phyloP scores from a whole-genome alignment of 768 basidiomycete genomes.

The Tulasnella sp. region DNA sequence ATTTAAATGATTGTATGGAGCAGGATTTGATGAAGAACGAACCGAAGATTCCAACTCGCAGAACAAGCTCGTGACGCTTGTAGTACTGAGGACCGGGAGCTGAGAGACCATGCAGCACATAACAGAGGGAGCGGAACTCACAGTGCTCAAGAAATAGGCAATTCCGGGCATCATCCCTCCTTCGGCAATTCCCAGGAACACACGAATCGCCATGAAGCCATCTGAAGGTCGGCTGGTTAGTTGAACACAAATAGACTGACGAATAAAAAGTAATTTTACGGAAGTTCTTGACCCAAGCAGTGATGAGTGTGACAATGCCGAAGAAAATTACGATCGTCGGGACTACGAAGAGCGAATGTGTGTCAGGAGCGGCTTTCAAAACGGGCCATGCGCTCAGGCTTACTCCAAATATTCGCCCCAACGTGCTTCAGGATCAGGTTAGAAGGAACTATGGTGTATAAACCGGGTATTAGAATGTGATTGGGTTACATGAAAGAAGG shows the following conservation, averaged over 20 bases:
- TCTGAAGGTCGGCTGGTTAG: neutral
- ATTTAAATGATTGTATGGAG: neutral
- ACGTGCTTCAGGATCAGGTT: conserved; percentile 4
- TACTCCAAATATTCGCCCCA: conserved; percentile 11
- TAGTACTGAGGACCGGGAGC: neutral
- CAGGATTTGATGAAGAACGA: neutral
- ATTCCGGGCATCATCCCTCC: conserved; percentile 14
- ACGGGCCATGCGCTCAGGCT: no score
- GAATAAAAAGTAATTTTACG: neutral
- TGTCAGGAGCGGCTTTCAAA: neutral
- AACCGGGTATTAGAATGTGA: neutral
- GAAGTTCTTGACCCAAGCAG: conserved; percentile 5
- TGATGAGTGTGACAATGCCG: conserved; percentile 10
- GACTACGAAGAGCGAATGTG: neutral
- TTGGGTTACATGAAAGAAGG: neutral
- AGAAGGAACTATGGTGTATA: neutral
- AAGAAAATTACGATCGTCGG: conserved; percentile 6
- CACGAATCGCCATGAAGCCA: conserved; percentile 10
- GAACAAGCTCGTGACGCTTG: conserved; percentile 8
- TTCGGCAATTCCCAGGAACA: conserved; percentile 10
- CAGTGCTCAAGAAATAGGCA: conserved; percentile 12
- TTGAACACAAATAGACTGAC: neutral
- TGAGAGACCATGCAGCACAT: neutral
- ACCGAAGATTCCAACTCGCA: conserved; percentile 12
- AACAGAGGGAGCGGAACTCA: neutral